Percentiles rank a stretch among this genome's conserved stretches.
phyloP scores from a whole-genome alignment of 139 green algal species.

The Chlorella vulgaris region DNA sequence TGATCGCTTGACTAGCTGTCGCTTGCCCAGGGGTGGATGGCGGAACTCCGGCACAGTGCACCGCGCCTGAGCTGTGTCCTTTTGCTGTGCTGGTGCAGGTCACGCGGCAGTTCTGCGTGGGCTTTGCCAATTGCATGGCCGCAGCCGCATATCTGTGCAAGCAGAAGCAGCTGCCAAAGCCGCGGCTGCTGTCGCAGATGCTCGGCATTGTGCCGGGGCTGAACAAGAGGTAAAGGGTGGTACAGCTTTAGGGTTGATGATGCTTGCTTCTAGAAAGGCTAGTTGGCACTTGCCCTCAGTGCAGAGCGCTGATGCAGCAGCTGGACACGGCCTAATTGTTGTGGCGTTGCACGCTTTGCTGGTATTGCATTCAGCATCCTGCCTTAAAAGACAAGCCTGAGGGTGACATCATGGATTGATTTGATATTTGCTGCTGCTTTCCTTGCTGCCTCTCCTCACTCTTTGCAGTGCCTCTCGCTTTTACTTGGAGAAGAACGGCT shows the following conservation, averaged over 20 bases:
- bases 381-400: too few species aligned
- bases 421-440: neutral
- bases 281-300: too few species aligned
- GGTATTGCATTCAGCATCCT: too few species aligned
- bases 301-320: too few species aligned
- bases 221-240: conserved; percentile 34
- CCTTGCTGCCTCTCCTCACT: neutral
- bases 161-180: conserved; percentile 44
- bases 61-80: neutral
- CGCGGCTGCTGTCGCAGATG: conserved; percentile 36
- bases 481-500: conserved; percentile 6
- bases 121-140: conserved; percentile 41
- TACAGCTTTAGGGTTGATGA: neutral
- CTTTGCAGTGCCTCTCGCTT: conserved; percentile 11
- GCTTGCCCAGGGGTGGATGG: neutral
- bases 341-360: too few species aligned
- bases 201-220: conserved; percentile 32
- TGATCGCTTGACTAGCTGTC: too few species aligned
- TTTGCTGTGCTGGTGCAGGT: conserved; percentile 17
- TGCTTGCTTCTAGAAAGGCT: too few species aligned
- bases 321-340: too few species aligned
- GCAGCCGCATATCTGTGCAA: conserved; percentile 22
- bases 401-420: too few species aligned
- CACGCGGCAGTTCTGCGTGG: conserved; percentile 23
- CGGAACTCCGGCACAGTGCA: neutral